A percentile compares a stretch with the other conserved stretches of the same genome.
Evolutionary conservation across 1,139 yeast genomes (phyloP).

Genomic region (Waltiozyma solani): DNA sequence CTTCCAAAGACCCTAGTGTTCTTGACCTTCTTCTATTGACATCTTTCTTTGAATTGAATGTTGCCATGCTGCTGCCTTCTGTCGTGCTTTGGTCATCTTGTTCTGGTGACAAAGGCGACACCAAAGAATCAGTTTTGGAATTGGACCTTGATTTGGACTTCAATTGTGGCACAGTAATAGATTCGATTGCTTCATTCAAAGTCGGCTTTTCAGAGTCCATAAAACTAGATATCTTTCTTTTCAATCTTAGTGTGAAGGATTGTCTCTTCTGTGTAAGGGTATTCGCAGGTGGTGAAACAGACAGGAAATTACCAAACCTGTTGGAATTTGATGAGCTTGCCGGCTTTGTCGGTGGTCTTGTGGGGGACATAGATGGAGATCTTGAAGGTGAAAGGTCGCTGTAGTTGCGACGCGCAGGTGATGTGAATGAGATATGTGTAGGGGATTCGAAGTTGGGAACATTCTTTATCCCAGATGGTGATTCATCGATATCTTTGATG

Average conservation of each 20-base stretch:
- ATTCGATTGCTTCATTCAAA: not conserved
- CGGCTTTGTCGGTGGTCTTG: not conserved
- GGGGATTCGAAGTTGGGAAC: not conserved
- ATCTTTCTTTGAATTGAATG: not conserved
- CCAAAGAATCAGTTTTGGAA: not conserved
- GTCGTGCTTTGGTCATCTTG: slow-evolving; percentile 1
- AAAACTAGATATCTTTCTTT: not conserved
- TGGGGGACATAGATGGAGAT: not conserved
- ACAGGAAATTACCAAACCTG: not conserved
- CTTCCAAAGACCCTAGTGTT: slow-evolving; percentile 18
- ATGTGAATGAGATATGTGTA: not conserved
- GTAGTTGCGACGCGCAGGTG: not conserved
- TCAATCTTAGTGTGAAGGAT: not conserved
- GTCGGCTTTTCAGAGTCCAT: not conserved
- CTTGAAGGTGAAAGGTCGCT: not conserved
- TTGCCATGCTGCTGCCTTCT: slow-evolving; percentile 2
- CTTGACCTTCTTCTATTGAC: slow-evolving; percentile 11
- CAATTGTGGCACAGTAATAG: not conserved
- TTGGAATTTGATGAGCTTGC: not conserved
- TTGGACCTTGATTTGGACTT: not conserved
- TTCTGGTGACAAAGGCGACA: not conserved
- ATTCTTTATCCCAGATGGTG: not conserved
- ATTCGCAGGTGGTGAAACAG: not conserved
- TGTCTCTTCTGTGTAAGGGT: not conserved
- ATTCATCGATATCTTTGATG: not conserved